phyloP scores from a whole-genome alignment of 306 rosid genomes.

The Lathyrus sativus region DNA sequence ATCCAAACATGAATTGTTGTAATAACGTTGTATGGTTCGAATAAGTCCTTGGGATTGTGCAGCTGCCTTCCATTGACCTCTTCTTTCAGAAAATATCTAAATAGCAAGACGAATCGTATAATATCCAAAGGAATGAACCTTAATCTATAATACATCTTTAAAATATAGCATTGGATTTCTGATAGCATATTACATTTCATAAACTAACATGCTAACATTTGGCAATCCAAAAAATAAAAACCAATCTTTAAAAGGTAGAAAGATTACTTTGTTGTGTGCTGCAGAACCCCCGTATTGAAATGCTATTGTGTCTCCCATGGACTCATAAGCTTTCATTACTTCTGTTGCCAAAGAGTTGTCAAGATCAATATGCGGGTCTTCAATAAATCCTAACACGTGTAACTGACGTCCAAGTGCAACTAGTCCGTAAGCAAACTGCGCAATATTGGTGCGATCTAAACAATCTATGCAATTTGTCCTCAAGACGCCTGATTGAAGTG shows the following conservation, averaged over 20 bases:
- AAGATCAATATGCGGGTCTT: conserved; percentile 63
- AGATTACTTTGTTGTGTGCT: conserved; percentile 90
- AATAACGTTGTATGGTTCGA: conserved; percentile 86
- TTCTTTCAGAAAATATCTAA: conserved; percentile 89
- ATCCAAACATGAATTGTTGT: conserved; percentile 80
- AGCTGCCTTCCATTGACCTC: conserved; percentile 99
- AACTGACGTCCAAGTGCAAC: conserved; percentile 81
- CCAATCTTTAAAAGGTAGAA: conserved; percentile 23
- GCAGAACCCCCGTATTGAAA: conserved; percentile 96
- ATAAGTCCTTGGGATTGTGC: conserved; percentile 87
- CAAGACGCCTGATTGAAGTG: conserved; percentile 79
- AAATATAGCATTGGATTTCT: neutral
- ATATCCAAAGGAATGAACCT: neutral
- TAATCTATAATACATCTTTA: neutral
- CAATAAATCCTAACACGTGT: conserved; percentile 59
- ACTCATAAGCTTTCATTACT: conserved; percentile 77
- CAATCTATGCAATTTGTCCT: conserved; percentile 98
- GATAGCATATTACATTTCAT: conserved; percentile 4
- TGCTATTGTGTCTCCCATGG: conserved; percentile 93
- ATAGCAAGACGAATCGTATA: conserved; percentile 31
- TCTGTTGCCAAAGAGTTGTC: conserved; percentile 78
- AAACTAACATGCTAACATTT: neutral
- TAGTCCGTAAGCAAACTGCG: conserved; percentile 86
- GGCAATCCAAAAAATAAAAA: no score
- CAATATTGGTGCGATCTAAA: conserved; percentile 96